Base-by-base conservation (phyloP, 345 rosid genomes). In the Boechera retrofracta region DNA sequence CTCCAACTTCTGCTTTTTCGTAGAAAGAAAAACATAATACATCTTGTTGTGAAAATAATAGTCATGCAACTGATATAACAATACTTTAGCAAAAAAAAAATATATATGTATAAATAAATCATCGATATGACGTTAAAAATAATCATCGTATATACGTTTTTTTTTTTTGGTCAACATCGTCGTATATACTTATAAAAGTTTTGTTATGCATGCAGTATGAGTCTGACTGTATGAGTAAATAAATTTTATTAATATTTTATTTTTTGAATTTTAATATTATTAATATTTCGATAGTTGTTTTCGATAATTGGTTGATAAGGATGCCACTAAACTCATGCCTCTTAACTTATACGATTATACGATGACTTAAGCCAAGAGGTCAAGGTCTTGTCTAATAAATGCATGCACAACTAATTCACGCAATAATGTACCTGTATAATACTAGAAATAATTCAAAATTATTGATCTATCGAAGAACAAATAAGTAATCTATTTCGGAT, bases 351-450 rank as follows among this genome's bases (percentile, higher is more conserved):
- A n/a, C n/a, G n/a, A n/a, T n/a, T n/a, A n/a, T n/a, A n/a, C n/a
- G n/a, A n/a, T n/a, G 61, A 47, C 36, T 28, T 68, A 3, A 49
- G 36, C 52, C 36, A 60, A 16, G n/a, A 75, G 5, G 72, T 64
- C 76, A 10, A 75, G 15, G 72, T 64, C 76, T 38, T 57, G 67
- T 77, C 72, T 71, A 45, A 77, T 71, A 60, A 77, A 71, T 76
- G 64, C 74, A 76, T 41, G 48, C 76, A 63, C 64, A 77, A 54
- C 58, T 63, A 44, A 33, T 62, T 70, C 66, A 47, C 24, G 5
- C 76, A 64, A 70, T 77, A 77, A 77, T 76, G 57, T 54, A 28
- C 64, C 44, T 51, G 7, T 16, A 67, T 67, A 58, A 36, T 76
- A 69, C 12, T 45, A 57, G 10, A 33, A 33, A 56, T 64, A n/a